Base-by-base conservation (phyloP, 106 monocot species). In the Platanthera guangdongensis region DNA sequence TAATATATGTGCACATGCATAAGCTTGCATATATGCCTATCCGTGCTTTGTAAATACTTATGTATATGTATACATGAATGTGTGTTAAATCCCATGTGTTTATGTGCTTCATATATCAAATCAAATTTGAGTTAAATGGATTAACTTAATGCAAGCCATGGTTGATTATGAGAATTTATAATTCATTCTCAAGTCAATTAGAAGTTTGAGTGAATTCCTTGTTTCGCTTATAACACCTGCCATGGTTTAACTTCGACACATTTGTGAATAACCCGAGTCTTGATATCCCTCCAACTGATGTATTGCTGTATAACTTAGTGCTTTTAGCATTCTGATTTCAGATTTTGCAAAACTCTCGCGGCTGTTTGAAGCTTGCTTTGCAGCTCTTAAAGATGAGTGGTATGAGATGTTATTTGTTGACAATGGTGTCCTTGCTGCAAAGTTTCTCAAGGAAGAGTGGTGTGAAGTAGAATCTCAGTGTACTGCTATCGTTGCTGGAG, bases 401-500 rank as follows among this genome's bases (percentile, higher is more conserved):
- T 76, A 71, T 78, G 68, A 78, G 72, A 71, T 88, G 76, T 46
- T 76, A 51, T 55, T 74, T 18, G 73, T 60, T 51, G 73, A 74
- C 57, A 74, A 78, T 80, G 28, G 10, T 73, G 4, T 63, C 50
- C 46, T 76, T 68, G 78, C 52, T 13, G 81, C 87, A 78, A 84
- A 93, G 90, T 92, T 90, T 75, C 73, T 97, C 9, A 88, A 80
- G 77, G 53, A 82, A 64, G 86, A 91, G 51, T 97, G 93, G 93
- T 76, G 68, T 79, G 68, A 78, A 77, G 68, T 88, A 74, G 50
- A 78, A 57, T 57, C 78, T 48, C 79, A 71, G 49, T 77, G 76
- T 62, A 74, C 74, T 79, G 19, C 15, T 75, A 8, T 55, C 62
- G 50, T 78, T 68, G 77, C 45, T 13, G 81, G 87, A 79, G 86